Conservation (phyloP, 768 basidiomycete genomes). For the Auricularia auricula-judae region DNA sequence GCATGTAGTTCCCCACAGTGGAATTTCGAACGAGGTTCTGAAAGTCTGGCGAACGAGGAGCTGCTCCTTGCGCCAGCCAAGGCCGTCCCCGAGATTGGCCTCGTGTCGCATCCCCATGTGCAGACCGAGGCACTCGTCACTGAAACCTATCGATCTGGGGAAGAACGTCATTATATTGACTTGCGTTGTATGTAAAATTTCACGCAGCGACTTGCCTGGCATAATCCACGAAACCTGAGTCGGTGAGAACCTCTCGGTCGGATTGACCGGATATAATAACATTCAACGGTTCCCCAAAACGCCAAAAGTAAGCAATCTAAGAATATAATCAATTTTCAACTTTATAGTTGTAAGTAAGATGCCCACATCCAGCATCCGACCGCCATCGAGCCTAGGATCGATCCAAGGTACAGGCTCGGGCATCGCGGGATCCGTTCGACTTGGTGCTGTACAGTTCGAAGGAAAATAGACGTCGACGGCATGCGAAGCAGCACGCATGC, state of each 20-base stretch:
- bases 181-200: neutral
- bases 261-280: slow-evolving; percentile 71
- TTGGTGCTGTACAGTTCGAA: no score
- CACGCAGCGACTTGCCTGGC: slow-evolving; percentile 37
- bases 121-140: slow-evolving; percentile 71
- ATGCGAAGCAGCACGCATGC: no score
- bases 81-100: slow-evolving; percentile 81
- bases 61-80: slow-evolving; percentile 54
- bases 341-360: neutral
- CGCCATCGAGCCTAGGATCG: slow-evolving; percentile 67
- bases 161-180: neutral
- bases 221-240: slow-evolving; percentile 57
- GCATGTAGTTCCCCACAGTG: slow-evolving; percentile 65
- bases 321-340: neutral
- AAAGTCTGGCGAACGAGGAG: slow-evolving; percentile 71
- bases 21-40: slow-evolving; percentile 29
- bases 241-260: slow-evolving; percentile 71
- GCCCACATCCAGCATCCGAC: slow-evolving; percentile 65
- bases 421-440: no score
- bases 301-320: neutral
- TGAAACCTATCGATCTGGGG: slow-evolving; percentile 66
- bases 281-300: slow-evolving; percentile 68
- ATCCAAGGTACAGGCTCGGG: slow-evolving; percentile 20
- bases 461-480: no score
- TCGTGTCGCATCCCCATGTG: slow-evolving; percentile 66